Conservation (phyloP, 202 grass and related monocot species). For the Musa balbisiana region DNA sequence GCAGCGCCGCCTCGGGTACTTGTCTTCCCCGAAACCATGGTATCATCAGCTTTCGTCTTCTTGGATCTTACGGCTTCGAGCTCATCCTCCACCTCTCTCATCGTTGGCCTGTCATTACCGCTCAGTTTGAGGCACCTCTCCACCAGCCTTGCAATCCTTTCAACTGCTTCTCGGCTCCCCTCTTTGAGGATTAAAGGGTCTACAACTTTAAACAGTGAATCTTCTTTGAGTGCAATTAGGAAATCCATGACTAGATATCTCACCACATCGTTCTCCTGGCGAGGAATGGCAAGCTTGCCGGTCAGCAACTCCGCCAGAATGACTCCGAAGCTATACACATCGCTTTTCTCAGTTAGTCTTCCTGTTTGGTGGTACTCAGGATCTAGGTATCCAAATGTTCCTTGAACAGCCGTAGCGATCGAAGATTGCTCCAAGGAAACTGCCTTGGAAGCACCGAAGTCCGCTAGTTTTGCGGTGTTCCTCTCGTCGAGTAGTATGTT, state of each 20-base stretch:
- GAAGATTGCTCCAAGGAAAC: background rate
- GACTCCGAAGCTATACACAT: constrained; percentile 7
- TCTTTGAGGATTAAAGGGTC: constrained; percentile 18
- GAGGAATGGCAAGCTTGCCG: background rate
- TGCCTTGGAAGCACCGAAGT: background rate
- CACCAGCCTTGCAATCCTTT: background rate
- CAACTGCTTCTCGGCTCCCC: background rate
- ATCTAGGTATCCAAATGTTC: constrained; percentile 7
- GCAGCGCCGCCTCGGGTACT: no score
- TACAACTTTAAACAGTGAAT: constrained; percentile 20
- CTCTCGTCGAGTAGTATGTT: background rate
- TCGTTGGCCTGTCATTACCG: constrained; percentile 18
- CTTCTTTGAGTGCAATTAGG: background rate
- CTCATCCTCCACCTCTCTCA: constrained; percentile 34
- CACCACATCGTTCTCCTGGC: no score
- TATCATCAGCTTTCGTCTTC: background rate
- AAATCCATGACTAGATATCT: background rate
- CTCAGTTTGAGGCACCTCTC: constrained; percentile 15
- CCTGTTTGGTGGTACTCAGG: constrained; percentile 4
- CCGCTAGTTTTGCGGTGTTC: background rate
- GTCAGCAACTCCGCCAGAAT: background rate
- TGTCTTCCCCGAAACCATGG: no score
- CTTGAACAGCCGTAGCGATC: background rate
- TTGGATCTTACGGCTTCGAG: constrained; percentile 24
- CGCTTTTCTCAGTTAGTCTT: background rate